Base-by-base conservation (phyloP, 148 eudicot species). In the Diospyros kaki region DNA sequence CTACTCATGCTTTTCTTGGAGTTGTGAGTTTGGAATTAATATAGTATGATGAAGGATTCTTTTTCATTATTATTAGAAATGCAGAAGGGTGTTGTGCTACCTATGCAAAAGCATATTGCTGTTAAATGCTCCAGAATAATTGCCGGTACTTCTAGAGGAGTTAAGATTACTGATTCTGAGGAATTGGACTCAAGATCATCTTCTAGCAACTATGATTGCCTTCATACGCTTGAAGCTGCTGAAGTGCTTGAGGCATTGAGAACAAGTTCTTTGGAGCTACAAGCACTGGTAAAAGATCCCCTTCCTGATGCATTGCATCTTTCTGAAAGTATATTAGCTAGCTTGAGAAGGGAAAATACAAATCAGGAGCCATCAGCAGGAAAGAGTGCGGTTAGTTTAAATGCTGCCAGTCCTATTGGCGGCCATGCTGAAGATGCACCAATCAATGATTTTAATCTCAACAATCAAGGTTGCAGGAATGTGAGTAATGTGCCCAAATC, bases 201-300 rank as follows among this genome's bases (percentile, higher is more conserved):
- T 14, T 17, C 66, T 38, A 69, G 73, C 55, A 44, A 62, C 9
- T 75, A 77, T 56, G 60, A 72, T 50, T 62, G 54, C 44, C 66
- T 76, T 14, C 40, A 81, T 66, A 75, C 81, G 66, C 74, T 82
- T 72, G 81, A 81, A 77, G 58, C 81, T 48, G 70, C 72, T 14
- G 78, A 76, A 73, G 59, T 81, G 53, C 83, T 74, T 64, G 83
- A 85, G 76, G 87, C 66, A 15, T 90, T 86, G 59, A 70, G 73
- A 67, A 58, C 75, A 13, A 92, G 93, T 83, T 44, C 75, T 53
- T 45, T 9, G 73, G 83, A 87, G 73, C 90, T 88, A 68, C 81
- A 55, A 45, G 87, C 85, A 69, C 82, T 71, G 73, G 93, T 86
- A 56, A 78, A 44, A 70, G 93, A 90, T 78, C 89, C 89, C 74